Evolutionary conservation across 1,284 basidiomycete species (phyloP), one percentile per base, ranked within the genome.

Genomic region (Xerocomus tenax): DNA sequence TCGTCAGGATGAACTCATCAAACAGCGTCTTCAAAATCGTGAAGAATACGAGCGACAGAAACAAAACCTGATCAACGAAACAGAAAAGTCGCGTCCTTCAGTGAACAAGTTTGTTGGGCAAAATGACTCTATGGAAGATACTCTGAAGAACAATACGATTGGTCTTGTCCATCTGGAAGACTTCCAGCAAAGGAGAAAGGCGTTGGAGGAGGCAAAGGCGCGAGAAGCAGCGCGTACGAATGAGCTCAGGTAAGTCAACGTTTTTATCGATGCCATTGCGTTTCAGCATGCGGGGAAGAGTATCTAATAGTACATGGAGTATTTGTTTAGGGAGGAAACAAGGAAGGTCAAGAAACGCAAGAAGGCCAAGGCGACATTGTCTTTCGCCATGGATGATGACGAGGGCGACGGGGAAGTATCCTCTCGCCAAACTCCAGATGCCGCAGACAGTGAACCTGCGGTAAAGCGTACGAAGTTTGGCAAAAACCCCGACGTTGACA

Each of bases 401-500:
- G 78, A 76, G 29, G 76, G 69, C 16, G 72, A 69, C 7, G 71
- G 65, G 2, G 67, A 67, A 16, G 54, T 53, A 36, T 69, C 69
- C 46, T 64, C 66, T 61, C 71, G 45, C 63, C 65, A 61, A 71
- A 64, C 54, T 61, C 73, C 54, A 49, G 68, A 58, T 47, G 65
- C 54, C 58, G 59, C 64, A 21, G 63, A 64, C 35, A 62, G 72
- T 18, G 75, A 71, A 34, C 76, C 73, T 21, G 71, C 72, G 8
- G 55, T 71, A 8, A 94, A 93, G 69, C 81, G 83, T 48, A 71
- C 78, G 54, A 92, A 89, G 66, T 80, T 91, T 41, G 81, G 87
- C 62, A 98, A 98, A 74, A 98, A 98, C 60, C 96, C 96, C 0
- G 76, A 84, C 45, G 95, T 98, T 32, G 96, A 98, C 65, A 99